Percentiles rank a stretch among this genome's conserved stretches.
Evolutionary conservation across 2,329 filamentous ascomycete species (phyloP).

Genomic region (Pezicula carpinea): DNA sequence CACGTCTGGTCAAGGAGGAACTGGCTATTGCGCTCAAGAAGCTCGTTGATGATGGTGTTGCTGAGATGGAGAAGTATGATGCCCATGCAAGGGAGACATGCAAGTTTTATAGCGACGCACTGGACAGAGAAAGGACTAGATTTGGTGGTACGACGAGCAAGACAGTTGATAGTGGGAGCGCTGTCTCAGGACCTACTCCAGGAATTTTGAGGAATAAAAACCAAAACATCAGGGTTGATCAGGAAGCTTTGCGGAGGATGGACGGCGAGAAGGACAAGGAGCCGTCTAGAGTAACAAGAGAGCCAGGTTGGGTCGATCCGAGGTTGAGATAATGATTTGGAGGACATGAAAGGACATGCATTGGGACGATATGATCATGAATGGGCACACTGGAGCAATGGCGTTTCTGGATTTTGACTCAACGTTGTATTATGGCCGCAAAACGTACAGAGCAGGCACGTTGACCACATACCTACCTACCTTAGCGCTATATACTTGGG

Average conservation of each 20-base stretch:
- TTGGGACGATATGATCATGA: background rate
- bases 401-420: too few relatives aligned
- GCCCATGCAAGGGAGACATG: slow-evolving; percentile 8
- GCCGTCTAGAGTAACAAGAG: background rate
- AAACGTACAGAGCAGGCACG: too few relatives aligned
- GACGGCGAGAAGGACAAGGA: background rate
- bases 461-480: too few relatives aligned
- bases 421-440: too few relatives aligned
- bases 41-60: slow-evolving; percentile 7
- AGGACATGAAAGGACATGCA: background rate
- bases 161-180: background rate
- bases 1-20: slow-evolving; percentile 6
- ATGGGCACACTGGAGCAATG: too few relatives aligned
- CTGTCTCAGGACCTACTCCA: background rate
- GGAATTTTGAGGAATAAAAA: slow-evolving; percentile 4
- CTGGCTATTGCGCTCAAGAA: slow-evolving; percentile 6
- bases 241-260: background rate
- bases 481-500: too few relatives aligned
- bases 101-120: slow-evolving; percentile 6
- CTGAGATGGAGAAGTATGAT: slow-evolving; percentile 18
- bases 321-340: background rate
- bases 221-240: slow-evolving; percentile 1
- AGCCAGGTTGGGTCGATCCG: background rate
- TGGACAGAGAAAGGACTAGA: slow-evolving; percentile 5
- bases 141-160: background rate